Base-by-base conservation (phyloP, 768 basidiomycete species). In the Pleurotus cornucopiae region DNA sequence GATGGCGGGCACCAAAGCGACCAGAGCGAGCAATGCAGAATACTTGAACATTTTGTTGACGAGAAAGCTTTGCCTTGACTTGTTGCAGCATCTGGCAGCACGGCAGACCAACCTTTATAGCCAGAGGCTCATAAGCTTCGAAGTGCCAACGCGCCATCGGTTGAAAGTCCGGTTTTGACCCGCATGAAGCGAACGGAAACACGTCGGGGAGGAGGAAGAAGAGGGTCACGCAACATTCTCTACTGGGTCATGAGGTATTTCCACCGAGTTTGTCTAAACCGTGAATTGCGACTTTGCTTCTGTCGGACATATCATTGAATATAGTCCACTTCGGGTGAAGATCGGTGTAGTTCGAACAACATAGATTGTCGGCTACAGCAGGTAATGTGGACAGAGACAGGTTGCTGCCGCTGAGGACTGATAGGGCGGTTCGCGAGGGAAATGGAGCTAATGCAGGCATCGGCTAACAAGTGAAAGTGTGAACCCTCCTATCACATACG, bases 21-120 rank as follows among this genome's bases (percentile, higher is more conserved):
- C 62, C 49, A 77, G 64, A 57, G 76, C 72, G 57, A 76, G 60
- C 56, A 79, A 67, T 46, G 77, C 68, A 54, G 75, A 64, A 61
- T 74, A 76, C 69, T 76, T 79, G 67, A 77, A 75, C 80, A 79
- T 80, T 57, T 65, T 64, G 67, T 54, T 59, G 58, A 41, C 40
- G 62, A 46, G 30, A 56, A 41, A 9, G 39, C 20, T 41, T 25
- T 2, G 40, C 46, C 48, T 49, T 41, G 45, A 46, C 44, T 34
- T 11, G 6, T 25, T 20, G 48, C 14, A 44, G 16, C 46, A 62
- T 62, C 64, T 60, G 61, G 64, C 48, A 46, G 21, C 45, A 34
- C 40, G 16, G 39, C 5, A 30, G 30, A 6, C 46, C 25, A 18
- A 62, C 64, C 66, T 69, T 67, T 70, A 68, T 18, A 11, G 14